These are phyloP conservation scores for Herpotrichia juniperi DNA, from an alignment of 2,329 filamentous ascomycete genomes.

Conservation along the genomic window DNA sequence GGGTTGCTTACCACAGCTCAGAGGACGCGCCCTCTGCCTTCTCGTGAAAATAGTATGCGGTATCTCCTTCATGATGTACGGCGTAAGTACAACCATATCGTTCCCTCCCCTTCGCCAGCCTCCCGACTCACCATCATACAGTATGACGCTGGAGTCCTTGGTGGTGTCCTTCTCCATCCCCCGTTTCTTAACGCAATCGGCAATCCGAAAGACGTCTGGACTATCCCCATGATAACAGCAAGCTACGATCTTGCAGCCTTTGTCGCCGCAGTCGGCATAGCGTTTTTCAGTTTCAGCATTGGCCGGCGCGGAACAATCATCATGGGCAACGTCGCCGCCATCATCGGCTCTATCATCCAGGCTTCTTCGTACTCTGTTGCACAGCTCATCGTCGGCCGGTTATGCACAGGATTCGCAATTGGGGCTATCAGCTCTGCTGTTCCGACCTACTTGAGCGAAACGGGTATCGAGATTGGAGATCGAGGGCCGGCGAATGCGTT, in stretches of 20 bases:
- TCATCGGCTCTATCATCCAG: constrained; percentile 45
- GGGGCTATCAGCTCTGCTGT: constrained; percentile 31
- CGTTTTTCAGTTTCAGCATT: constrained; percentile 39
- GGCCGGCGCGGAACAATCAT: constrained; percentile 49
- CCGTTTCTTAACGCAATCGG: constrained; percentile 20
- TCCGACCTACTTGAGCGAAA: constrained; percentile 9
- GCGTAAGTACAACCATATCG: constrained; percentile 9
- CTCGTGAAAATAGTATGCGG: constrained; percentile 17
- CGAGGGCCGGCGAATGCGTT: constrained; percentile 11
- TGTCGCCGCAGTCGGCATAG: constrained; percentile 27
- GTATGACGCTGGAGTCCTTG: constrained; percentile 22
- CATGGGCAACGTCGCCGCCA: constrained; percentile 42
- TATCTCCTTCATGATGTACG: constrained; percentile 18
- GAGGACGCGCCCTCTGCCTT: constrained; percentile 13
- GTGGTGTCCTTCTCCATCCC: constrained; percentile 20
- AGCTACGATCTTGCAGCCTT: constrained; percentile 19
- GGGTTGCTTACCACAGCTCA: constrained; percentile 10
- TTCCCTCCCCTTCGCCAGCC: not conserved
- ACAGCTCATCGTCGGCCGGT: constrained; percentile 57
- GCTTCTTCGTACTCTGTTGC: constrained; percentile 39
- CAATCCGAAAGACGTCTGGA: constrained; percentile 14
- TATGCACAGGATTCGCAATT: constrained; percentile 58
- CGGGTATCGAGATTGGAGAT: constrained; percentile 8
- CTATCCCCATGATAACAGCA: constrained; percentile 19
- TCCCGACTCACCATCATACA: not conserved